Base-by-base conservation (phyloP, 192 early-diverging fungal species). In the Linnemannia elongata region DNA sequence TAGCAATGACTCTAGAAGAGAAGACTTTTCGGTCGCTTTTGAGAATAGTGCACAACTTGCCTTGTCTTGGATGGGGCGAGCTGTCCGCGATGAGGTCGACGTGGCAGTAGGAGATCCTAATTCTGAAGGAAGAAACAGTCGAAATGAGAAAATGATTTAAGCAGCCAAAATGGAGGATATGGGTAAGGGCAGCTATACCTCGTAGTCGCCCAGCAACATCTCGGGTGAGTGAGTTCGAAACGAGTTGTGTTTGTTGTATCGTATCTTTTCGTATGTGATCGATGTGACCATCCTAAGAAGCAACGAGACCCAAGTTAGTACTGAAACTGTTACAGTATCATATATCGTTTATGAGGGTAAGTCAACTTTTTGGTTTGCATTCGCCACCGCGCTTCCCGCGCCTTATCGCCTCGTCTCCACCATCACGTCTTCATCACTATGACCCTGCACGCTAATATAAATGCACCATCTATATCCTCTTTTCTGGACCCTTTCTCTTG, bases 221-320 rank as follows among this genome's bases (percentile, higher is more conserved):
- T 30, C 45, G 63, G 35, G 68, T 70, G 77, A 78, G 39, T 6
- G 69, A 78, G 13, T 69, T 49, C 27, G 69, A 78, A 30, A 78
- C 24, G 7, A 35, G 7, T 68, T 70, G 63, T 52, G 77, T 78
- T 78, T 78, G 77, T 69, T 69, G 8, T 18, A 78, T 69, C 27
- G 77, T 22, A 15, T 78, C 77, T 6, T 45, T 52, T 49, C 77
- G 69, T 69, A 78, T 27, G 68, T 20, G 8, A 78, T 70, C 69
- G 22, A 78, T 70, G 35, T 78, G 77, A 52, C 54, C 77, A 66
- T 78, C 63, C 76, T 77, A 77, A 57, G 13, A 49, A 49, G 17
- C 47, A 49, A 49, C 13, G 12, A 5, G 47, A 18, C 47, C 15
- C 47, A 49, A 17, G 47, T 49, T 49, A 49, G 15, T 49, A 49